These are phyloP conservation scores for Cladosporium sp. DNA, from an alignment of 2,329 filamentous ascomycete genomes.

Conservation along the genomic window DNA sequence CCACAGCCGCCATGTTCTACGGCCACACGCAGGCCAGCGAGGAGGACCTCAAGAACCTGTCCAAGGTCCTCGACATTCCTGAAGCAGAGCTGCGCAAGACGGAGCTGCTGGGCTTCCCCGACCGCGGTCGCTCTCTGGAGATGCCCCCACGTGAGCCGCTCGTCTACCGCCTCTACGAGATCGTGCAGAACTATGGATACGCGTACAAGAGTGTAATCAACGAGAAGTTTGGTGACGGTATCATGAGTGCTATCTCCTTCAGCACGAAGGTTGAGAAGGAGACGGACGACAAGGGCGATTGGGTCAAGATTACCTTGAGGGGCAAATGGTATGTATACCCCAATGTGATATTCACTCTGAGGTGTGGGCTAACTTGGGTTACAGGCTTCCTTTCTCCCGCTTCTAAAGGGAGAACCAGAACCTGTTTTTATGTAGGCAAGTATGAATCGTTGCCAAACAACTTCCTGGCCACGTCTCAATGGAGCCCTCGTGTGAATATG, in stretches of 20 bases:
- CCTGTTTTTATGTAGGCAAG: slow-evolving; percentile 1
- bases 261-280: slow-evolving; percentile 92
- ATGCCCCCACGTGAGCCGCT: slow-evolving; percentile 83
- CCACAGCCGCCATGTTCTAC: slow-evolving; percentile 85
- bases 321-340: slow-evolving; percentile 68
- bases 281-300: slow-evolving; percentile 76
- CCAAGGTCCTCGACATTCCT: slow-evolving; percentile 60
- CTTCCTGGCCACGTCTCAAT: background rate
- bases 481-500: too few species aligned
- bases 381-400: slow-evolving; percentile 47
- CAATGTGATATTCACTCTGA: background rate
- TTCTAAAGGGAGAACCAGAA: slow-evolving; percentile 33
- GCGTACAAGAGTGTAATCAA: slow-evolving; percentile 94
- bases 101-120: slow-evolving; percentile 70
- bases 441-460: background rate
- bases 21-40: slow-evolving; percentile 72
- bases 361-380: slow-evolving; percentile 12
- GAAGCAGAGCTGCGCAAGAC: slow-evolving; percentile 50
- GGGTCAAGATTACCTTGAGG: slow-evolving; percentile 78
- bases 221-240: slow-evolving; percentile 77
- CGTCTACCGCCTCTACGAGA: slow-evolving; percentile 89
- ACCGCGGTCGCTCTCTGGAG: slow-evolving; percentile 72
- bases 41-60: slow-evolving; percentile 66
- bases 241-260: slow-evolving; percentile 95
- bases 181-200: slow-evolving; percentile 95